phyloP scores from a whole-genome alignment of 306 rosid species.

The Canavalia ensiformis region DNA sequence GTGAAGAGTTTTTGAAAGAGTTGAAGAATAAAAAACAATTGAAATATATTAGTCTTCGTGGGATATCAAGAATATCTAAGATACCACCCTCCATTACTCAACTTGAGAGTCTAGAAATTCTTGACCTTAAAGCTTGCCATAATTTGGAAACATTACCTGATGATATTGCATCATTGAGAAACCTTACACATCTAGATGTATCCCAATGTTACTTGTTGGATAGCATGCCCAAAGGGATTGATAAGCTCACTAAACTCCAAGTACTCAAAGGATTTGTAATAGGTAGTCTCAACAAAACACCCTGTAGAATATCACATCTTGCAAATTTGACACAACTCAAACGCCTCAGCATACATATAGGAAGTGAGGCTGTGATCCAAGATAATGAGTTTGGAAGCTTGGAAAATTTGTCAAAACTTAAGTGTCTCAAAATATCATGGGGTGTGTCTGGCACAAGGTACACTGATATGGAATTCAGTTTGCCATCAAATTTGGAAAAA shows the following conservation, averaged over 20 bases:
- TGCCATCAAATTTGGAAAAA: background rate
- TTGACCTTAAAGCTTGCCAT: slow-evolving; percentile 46
- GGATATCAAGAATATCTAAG: slow-evolving; percentile 31
- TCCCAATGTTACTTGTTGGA: slow-evolving; percentile 57
- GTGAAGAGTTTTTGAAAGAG: background rate
- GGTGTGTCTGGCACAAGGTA: background rate
- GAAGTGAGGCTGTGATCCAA: slow-evolving; percentile 23
- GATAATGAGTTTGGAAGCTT: background rate
- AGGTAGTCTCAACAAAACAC: background rate
- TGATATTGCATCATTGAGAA: slow-evolving; percentile 40
- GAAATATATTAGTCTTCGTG: slow-evolving; percentile 42
- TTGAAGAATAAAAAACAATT: slow-evolving; percentile 9
- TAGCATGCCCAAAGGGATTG: slow-evolving; percentile 55
- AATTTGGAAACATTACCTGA: slow-evolving; percentile 49
- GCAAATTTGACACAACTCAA: background rate
- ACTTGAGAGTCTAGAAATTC: slow-evolving; percentile 37
- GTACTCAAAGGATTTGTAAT: slow-evolving; percentile 58
- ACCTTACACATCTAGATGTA: slow-evolving; percentile 56
- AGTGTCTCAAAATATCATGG: slow-evolving; percentile 20
- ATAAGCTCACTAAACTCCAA: slow-evolving; percentile 45
- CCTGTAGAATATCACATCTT: slow-evolving; percentile 33
- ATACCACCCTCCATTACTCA: slow-evolving; percentile 20
- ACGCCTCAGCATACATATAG: slow-evolving; percentile 46
- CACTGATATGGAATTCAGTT: background rate
- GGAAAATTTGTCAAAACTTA: background rate